Evolutionary conservation across 1,284 basidiomycete genomes (phyloP), one percentile per base, ranked within the genome.

Genomic region (Hemileia vastatrix): DNA sequence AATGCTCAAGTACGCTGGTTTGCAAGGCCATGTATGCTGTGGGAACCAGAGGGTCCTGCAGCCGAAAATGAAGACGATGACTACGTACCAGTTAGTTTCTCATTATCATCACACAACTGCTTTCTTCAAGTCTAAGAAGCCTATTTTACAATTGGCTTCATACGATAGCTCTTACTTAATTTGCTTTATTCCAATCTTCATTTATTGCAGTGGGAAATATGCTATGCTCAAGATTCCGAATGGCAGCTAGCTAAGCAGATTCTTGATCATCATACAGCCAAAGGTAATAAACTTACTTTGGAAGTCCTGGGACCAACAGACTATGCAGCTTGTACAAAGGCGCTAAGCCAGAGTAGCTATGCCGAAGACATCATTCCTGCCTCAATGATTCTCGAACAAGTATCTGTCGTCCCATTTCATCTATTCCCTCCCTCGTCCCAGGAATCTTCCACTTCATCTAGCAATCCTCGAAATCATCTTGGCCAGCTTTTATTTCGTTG

Each of bases 1-100:
- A 53, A 31, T n/a, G 51, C 33, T n/a, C 27, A 53, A 53, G 24
- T 53, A n/a, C 27, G 51, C 27, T 53, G 51, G 51, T 53, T 53
- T 15, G 51, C 51, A 11, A 53, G 51, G 33, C 51, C 51, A 8
- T 13, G 23, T 8, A 32, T 31, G 31, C 1, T 53, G 18, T 53
- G 51, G 51, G 4, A 15, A 11, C 18, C 8, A 5, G 51, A 11
- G 9, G 51, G 51, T 13, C 51, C 51, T 9, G 24, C 15, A 4
- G 51, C 27, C 6, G 51, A 24, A 31, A 53, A 23, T 15, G 24
- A 23, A 32, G 24, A 53, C n/a, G n/a, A n/a, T 2, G 51, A 53
- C 15, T 53, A 53, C 33, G 27, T 31, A 53, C 51, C 51, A 2
- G 51, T 53, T 23, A 8, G 51, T 53, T 32, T 15, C 4, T n/a